Base-by-base conservation (phyloP, 768 basidiomycete species). In the Serendipita vermifera region DNA sequence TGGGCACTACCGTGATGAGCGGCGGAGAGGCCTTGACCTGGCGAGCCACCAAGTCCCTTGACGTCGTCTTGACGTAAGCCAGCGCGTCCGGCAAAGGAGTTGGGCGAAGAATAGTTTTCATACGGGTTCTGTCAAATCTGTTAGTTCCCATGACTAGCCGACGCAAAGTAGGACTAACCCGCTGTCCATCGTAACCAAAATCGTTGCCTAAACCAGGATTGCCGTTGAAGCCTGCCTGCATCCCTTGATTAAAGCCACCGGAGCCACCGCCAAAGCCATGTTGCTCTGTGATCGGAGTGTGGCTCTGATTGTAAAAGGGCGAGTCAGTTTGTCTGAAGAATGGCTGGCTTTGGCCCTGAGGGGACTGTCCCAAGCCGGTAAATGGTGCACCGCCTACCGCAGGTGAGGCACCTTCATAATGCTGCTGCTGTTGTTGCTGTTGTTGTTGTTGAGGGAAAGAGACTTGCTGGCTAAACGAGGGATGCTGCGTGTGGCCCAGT, bases 51-150 rank as follows among this genome's bases (percentile, higher is more conserved):
- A 5, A 86, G 71, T 38, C 78, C 78, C 60, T 51, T 54, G 9
- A 82, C 75, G 54, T 89, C 87, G 35, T 89, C 87, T 43, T 87
- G 85, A 33, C 77, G 76, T 5, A 87, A 73, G 22, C 76, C 76
- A 59, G 75, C 79, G 17, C 87, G 77, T 57, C 76, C 77, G 32
- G 77, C 76, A 60, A 88, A 89, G 7, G 38, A 29, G 56, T 36
- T 57, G 54, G 77, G 82, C 61, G 81, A 85, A 41, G 67, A 69
- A 64, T 88, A 87, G 6, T 79, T 77, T 39, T 88, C 86, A 63
- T 89, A 89, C 7, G 39, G 39, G 15, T 51, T 24, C 26, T 56
- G 58, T 43, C 41, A 41, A 61, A 62, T 48, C 41, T 59, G 62
- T 67, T 55, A 61, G 3, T 38, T 7, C 20, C 27, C 48, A 38